A percentile compares a stretch with the other conserved stretches of the same genome.
phyloP scores from a whole-genome alignment of 768 basidiomycete genomes.

The Terana coerulea region DNA sequence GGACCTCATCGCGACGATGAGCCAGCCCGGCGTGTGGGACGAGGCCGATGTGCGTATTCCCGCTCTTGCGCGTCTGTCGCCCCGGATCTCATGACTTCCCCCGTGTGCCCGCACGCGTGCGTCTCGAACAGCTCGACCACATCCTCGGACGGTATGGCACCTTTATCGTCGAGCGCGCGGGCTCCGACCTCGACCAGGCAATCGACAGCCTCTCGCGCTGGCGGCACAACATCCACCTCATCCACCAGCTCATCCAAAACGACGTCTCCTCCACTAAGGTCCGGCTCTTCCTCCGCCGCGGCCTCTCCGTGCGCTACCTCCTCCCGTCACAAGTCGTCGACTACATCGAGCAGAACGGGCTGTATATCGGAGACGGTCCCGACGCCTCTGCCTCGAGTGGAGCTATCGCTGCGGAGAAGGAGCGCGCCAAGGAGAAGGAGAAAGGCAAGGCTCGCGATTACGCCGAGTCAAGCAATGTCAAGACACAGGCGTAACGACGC shows the following conservation, averaged over 20 bases:
- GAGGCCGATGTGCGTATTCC: slow-evolving; percentile 76
- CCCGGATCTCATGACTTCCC: slow-evolving; percentile 5
- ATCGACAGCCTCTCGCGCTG: slow-evolving; percentile 69
- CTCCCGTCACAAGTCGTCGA: slow-evolving; percentile 88
- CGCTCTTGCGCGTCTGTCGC: background rate
- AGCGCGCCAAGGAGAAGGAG: slow-evolving; percentile 37
- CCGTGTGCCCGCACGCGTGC: slow-evolving; percentile 13
- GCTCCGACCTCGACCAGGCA: slow-evolving; percentile 85
- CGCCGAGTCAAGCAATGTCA: slow-evolving; percentile 1
- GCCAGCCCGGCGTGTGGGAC: slow-evolving; percentile 97
- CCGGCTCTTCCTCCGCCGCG: slow-evolving; percentile 73
- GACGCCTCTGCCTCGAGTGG: slow-evolving; percentile 27
- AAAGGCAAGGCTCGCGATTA: background rate
- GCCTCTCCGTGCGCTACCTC: slow-evolving; percentile 84
- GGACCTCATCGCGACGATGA: slow-evolving; percentile 96
- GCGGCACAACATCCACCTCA: slow-evolving; percentile 85
- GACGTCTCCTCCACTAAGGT: slow-evolving; percentile 96
- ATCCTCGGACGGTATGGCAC: slow-evolving; percentile 94
- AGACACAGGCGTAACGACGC: background rate
- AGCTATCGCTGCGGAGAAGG: slow-evolving; percentile 24
- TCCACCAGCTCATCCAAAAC: slow-evolving; percentile 94
- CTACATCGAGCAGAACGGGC: slow-evolving; percentile 84
- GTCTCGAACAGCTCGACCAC: slow-evolving; percentile 72
- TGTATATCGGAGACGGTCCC: slow-evolving; percentile 64
- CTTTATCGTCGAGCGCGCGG: slow-evolving; percentile 92